Evolutionary conservation across 768 basidiomycete genomes (phyloP).

Genomic region (Phaeotremella fagi): DNA sequence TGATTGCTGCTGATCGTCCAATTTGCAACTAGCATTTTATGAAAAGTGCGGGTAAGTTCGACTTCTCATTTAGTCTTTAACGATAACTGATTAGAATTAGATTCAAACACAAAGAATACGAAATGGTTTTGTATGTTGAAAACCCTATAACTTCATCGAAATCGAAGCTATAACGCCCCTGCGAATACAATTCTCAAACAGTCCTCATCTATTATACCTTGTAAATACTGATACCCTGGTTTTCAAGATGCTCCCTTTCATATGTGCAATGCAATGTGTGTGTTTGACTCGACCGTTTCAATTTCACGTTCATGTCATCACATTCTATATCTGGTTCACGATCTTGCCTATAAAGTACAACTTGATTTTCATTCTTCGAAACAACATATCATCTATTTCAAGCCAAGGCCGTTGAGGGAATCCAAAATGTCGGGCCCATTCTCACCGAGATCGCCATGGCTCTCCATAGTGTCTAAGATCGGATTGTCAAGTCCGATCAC

Average conservation of each 20-base stretch:
- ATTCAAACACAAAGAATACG: constrained; percentile 74
- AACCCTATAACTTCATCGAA: constrained; percentile 13
- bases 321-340: too few species aligned
- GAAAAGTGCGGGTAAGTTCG: constrained; percentile 24
- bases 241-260: too few species aligned
- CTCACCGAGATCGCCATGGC: background rate
- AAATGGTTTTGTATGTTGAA: constrained; percentile 63
- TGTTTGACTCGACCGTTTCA: too few species aligned
- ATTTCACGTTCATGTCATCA: too few species aligned
- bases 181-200: background rate
- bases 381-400: too few species aligned
- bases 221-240: too few species aligned
- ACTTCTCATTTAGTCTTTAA: background rate
- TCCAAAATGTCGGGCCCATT: background rate
- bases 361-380: too few species aligned
- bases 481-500: background rate
- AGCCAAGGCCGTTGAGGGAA: background rate
- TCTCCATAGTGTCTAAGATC: background rate
- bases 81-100: constrained; percentile 12
- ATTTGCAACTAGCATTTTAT: background rate
- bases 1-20: background rate
- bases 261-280: too few species aligned
- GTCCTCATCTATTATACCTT: background rate
- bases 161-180: constrained; percentile 7
- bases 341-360: too few species aligned